A percentile compares a stretch with the other conserved stretches of the same genome.
These are phyloP conservation scores for Neurospora sp. DNA, from an alignment of 495 filamentous ascomycete species.

Conservation along the genomic window DNA sequence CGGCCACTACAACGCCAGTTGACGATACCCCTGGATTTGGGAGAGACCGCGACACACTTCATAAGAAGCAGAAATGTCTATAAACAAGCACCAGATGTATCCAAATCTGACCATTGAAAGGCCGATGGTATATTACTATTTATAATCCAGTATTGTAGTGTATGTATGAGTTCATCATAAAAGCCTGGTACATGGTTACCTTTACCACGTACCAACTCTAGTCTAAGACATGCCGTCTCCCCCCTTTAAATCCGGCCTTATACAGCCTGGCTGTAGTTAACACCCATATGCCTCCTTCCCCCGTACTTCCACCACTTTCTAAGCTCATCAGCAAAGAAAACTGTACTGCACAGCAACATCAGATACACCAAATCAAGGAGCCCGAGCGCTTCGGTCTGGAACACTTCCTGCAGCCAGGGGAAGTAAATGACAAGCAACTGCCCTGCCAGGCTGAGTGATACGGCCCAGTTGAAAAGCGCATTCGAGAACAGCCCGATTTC, in stretches of 20 bases:
- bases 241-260: slow-evolving; percentile 9
- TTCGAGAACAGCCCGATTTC: slow-evolving; percentile 78
- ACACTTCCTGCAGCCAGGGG: slow-evolving; percentile 82
- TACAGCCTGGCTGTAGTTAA: slow-evolving; percentile 41
- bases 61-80: background rate
- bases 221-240: background rate
- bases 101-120: background rate
- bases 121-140: background rate
- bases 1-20: background rate
- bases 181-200: background rate
- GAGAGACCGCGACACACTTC: background rate
- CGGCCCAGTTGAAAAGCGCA: slow-evolving; percentile 92
- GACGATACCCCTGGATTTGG: background rate
- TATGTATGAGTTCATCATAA: background rate
- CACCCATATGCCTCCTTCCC: slow-evolving; percentile 27
- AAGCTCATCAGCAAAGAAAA: slow-evolving; percentile 91
- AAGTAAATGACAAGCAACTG: slow-evolving; percentile 89
- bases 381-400: slow-evolving; percentile 84
- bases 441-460: slow-evolving; percentile 70
- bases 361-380: slow-evolving; percentile 62
- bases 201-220: background rate
- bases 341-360: slow-evolving; percentile 64
- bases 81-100: background rate
- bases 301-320: slow-evolving; percentile 62
- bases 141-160: background rate